phyloP scores from a whole-genome alignment of 148 eudicot species.

The Arctostaphylos glauca region DNA sequence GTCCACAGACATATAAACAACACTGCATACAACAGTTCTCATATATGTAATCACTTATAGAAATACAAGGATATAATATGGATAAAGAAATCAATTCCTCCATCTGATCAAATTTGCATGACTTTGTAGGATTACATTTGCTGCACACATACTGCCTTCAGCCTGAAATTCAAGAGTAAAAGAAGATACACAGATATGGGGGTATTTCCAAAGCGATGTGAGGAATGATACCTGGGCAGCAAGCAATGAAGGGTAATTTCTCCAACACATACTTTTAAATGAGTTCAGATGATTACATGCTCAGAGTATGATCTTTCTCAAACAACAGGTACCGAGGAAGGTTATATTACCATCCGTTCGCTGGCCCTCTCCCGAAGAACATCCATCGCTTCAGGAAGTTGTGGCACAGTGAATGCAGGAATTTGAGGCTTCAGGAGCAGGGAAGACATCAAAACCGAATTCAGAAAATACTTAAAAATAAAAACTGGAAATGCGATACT shows the following conservation, averaged over 20 bases:
- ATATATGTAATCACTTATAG: neutral
- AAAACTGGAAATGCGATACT: slow-evolving; percentile 29
- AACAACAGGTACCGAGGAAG: slow-evolving; percentile 2
- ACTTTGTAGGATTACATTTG: neutral
- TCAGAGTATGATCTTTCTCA: neutral
- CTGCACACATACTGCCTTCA: slow-evolving; percentile 6
- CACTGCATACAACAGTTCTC: neutral
- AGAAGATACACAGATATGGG: neutral
- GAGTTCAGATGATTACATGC: neutral
- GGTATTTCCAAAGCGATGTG: neutral
- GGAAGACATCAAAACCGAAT: slow-evolving; percentile 43
- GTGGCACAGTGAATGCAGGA: slow-evolving; percentile 76
- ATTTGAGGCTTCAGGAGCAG: slow-evolving; percentile 67
- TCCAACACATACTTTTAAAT: neutral
- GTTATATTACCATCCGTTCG: slow-evolving; percentile 42
- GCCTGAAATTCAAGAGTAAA: slow-evolving; percentile 3
- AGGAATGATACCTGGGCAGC: neutral
- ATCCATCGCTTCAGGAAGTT: slow-evolving; percentile 75
- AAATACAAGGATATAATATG: neutral
- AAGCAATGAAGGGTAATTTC: neutral
- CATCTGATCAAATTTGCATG: slow-evolving; percentile 8
- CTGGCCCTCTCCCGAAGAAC: slow-evolving; percentile 59
- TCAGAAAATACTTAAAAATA: slow-evolving; percentile 42
- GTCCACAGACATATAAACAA: neutral
- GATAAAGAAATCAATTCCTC: neutral